Evolutionary conservation across 1,284 basidiomycete genomes (phyloP).

Genomic region (Sporisorium exsertum): DNA sequence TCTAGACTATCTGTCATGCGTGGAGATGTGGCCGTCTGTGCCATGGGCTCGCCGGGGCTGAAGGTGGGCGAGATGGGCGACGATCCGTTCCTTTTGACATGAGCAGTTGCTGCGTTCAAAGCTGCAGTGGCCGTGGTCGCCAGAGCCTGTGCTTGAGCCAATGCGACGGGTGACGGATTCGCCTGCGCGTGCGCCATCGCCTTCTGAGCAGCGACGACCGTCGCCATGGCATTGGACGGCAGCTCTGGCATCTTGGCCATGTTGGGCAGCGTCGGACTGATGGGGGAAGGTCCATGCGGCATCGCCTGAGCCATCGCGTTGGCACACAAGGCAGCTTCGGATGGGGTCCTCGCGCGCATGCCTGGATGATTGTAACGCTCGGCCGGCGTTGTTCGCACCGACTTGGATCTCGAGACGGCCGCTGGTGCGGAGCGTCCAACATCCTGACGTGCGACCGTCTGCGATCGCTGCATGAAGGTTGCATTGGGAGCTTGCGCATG

Average conservation of each 20-base stretch:
- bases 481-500: conserved; percentile 28
- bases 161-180: conserved; percentile 28
- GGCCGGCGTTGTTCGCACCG: conserved; percentile 32
- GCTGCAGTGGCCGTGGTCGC: conserved; percentile 44
- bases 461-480: conserved; percentile 32
- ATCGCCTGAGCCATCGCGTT: conserved; percentile 39
- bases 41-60: conserved; percentile 20
- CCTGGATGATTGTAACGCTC: conserved; percentile 37
- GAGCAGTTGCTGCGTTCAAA: conserved; percentile 38
- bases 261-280: conserved; percentile 19
- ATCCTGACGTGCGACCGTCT: conserved; percentile 39
- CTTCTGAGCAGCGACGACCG: conserved; percentile 42
- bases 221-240: conserved; percentile 41
- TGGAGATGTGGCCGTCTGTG: conserved; percentile 19
- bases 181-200: conserved; percentile 46
- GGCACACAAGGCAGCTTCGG: conserved; percentile 45
- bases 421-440: conserved; percentile 13
- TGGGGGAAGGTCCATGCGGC: conserved; percentile 20
- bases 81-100: conserved; percentile 22
- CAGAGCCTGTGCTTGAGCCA: conserved; percentile 48
- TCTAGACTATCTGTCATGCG: conserved; percentile 16
- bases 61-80: conserved; percentile 35
- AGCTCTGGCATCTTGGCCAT: conserved; percentile 32
- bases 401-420: conserved; percentile 32
- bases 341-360: conserved; percentile 42